Evolutionary conservation across 176 grass and related monocot species (phyloP), one percentile per base, ranked within the genome.

Genomic region (Rhynchospora tenuis): DNA sequence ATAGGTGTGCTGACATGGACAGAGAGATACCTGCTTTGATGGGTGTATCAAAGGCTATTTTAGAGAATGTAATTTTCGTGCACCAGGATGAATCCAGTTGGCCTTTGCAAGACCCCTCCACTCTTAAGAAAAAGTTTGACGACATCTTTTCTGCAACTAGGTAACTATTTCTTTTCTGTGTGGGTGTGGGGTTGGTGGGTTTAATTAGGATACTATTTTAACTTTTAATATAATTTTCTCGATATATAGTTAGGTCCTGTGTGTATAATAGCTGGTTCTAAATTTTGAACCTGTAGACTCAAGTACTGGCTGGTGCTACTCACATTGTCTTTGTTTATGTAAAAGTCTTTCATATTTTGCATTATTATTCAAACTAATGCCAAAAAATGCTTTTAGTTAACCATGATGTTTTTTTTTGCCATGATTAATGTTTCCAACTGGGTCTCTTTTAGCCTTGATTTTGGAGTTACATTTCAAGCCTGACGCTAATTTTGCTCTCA

Each of bases 51-150:
- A 98, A 98, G 84, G 95, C 95, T 68, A 91, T 98, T 62, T 81
- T 98, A 76, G 95, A 98, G 83, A 98, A 98, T 71, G 95, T 98
- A 74, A 94, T 98, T 91, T 98, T 98, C 87, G 95, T 94, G 52
- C 95, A 98, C 73, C 95, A 98, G 87, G 95, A 98, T 5, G 95
- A 98, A 59, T 98, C 95, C 38, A 94, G 93, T 91, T 98, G 95
- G 95, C 95, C 95, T 0, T 64, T 98, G 66, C 95, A 98, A 88
- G 95, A 98, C 61, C 89, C 95, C 12, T 98, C 95, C 22, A 98
- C 95, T 29, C 92, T 98, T 63, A 98, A 98, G 55, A 98, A 98
- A 87, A 98, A 98, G 86, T 98, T 98, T 73, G 95, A 98, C 22
- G 95, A 98, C 67, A 98, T 98, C 60, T 98, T 98, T 89, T 98